Percentiles rank a stretch among this genome's conserved stretches.
phyloP scores from a whole-genome alignment of 495 filamentous ascomycete genomes.

The Tricharina praecox region DNA sequence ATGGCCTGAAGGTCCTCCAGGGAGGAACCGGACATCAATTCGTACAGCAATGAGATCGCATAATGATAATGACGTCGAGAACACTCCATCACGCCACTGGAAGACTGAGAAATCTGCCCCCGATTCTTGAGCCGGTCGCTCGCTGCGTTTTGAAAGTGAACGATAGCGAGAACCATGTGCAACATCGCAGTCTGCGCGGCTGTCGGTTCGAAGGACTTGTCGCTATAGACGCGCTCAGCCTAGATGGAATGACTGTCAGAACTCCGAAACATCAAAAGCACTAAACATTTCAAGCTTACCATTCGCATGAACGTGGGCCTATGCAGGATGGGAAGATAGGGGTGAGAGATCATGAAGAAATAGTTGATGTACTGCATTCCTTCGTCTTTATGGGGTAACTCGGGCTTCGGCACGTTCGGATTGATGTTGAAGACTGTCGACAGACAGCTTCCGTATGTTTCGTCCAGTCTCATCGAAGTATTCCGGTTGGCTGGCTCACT shows the following conservation, averaged over 20 bases:
- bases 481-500: constrained; percentile 34
- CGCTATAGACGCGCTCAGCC: constrained; percentile 46
- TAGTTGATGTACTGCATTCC: constrained; percentile 47
- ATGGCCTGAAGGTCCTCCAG: constrained; percentile 54
- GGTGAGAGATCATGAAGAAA: constrained; percentile 54
- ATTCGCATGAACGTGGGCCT: constrained; percentile 50
- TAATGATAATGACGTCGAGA: constrained; percentile 65
- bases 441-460: constrained; percentile 51
- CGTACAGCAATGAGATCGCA: constrained; percentile 45
- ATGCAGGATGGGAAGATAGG: constrained; percentile 57
- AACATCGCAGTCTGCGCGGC: constrained; percentile 50
- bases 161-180: constrained; percentile 62
- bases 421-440: constrained; percentile 43
- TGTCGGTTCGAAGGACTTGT: constrained; percentile 40
- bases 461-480: constrained; percentile 26
- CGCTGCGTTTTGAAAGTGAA: constrained; percentile 54
- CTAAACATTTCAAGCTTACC: constrained; percentile 35
- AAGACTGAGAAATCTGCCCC: constrained; percentile 26
- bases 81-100: constrained; percentile 29
- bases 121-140: constrained; percentile 38
- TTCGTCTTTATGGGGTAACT: constrained; percentile 40
- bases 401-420: constrained; percentile 35
- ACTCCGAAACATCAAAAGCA: too few species aligned
- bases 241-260: constrained; percentile 23
- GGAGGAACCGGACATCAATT: constrained; percentile 41